These are phyloP conservation scores for Zygotorulaspora sp. DNA, from an alignment of 805 yeast genomes.

Conservation along the genomic window DNA sequence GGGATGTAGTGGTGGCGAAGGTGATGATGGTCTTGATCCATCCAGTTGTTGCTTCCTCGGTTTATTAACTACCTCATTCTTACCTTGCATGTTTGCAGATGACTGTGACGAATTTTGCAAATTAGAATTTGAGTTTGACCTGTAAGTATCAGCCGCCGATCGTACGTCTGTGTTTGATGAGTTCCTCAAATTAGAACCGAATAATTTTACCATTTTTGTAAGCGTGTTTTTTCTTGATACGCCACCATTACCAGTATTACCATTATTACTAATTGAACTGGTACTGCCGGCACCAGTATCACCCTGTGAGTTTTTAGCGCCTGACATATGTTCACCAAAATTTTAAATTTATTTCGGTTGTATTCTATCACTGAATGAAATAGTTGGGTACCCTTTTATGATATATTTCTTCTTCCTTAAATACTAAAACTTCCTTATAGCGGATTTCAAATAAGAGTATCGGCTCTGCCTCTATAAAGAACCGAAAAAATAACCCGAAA, in stretches of 20 bases:
- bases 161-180: constrained; percentile 1
- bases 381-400: no score
- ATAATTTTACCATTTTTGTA: constrained; percentile 13
- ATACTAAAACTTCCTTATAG: no score
- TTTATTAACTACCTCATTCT: neutral
- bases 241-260: constrained; percentile 1
- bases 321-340: no score
- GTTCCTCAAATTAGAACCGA: constrained; percentile 7
- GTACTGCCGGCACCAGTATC: neutral
- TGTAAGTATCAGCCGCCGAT: no score
- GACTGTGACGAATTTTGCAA: neutral
- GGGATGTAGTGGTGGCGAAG: constrained; percentile 7
- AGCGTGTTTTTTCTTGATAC: constrained; percentile 15
- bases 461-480: no score
- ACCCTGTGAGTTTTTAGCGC: no score
- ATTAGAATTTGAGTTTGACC: constrained; percentile 2
- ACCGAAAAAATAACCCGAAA: no score
- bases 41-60: neutral
- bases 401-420: no score
- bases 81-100: neutral
- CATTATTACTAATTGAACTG: constrained; percentile 2
- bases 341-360: no score
- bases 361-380: no score
- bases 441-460: no score
- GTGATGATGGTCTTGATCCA: constrained; percentile 1